These are phyloP conservation scores for Aphanomyces invadans DNA, from an alignment of 352 stramenopile genomes.

Conservation along the genomic window DNA sequence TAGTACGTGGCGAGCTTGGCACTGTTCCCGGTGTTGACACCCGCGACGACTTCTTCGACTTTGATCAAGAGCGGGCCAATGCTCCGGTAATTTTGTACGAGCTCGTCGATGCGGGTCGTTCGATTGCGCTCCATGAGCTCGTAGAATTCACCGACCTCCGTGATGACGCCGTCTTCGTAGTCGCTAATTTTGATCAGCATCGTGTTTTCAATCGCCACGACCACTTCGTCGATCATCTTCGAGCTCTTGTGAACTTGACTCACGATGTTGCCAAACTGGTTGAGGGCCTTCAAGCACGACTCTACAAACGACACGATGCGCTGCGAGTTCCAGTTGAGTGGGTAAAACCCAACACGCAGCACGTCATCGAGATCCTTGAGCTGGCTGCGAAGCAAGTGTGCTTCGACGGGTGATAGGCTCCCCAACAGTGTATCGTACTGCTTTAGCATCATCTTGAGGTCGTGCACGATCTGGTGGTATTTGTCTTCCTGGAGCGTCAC, in stretches of 20 bases:
- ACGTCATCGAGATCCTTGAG: constrained; percentile 84
- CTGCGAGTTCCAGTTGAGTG: constrained; percentile 96
- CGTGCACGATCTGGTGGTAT: constrained; percentile 91
- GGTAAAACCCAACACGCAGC: constrained; percentile 85
- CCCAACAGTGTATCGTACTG: constrained; percentile 84
- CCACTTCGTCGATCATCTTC: constrained; percentile 93
- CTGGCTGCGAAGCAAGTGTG: constrained; percentile 80
- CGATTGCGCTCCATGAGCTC: constrained; percentile 90
- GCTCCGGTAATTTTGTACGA: constrained; percentile 91
- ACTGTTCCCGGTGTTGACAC: constrained; percentile 87
- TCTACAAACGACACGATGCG: constrained; percentile 94
- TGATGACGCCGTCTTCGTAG: constrained; percentile 82
- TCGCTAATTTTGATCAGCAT: constrained; percentile 89
- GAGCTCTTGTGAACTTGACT: constrained; percentile 93
- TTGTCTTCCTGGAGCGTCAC: constrained; percentile 95
- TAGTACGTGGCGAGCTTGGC: constrained; percentile 92
- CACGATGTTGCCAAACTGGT: constrained; percentile 90
- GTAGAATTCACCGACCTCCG: constrained; percentile 92
- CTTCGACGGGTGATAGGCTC: constrained; percentile 85
- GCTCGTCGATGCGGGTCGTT: constrained; percentile 82
- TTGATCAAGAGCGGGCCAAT: constrained; percentile 93
- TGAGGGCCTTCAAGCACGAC: constrained; percentile 86
- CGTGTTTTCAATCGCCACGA: constrained; percentile 84
- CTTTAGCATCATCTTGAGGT: constrained; percentile 86
- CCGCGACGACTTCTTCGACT: constrained; percentile 92